These are phyloP conservation scores for Saccharum hybrid DNA, from an alignment of 202 grass and related monocot species.

Conservation along the genomic window DNA sequence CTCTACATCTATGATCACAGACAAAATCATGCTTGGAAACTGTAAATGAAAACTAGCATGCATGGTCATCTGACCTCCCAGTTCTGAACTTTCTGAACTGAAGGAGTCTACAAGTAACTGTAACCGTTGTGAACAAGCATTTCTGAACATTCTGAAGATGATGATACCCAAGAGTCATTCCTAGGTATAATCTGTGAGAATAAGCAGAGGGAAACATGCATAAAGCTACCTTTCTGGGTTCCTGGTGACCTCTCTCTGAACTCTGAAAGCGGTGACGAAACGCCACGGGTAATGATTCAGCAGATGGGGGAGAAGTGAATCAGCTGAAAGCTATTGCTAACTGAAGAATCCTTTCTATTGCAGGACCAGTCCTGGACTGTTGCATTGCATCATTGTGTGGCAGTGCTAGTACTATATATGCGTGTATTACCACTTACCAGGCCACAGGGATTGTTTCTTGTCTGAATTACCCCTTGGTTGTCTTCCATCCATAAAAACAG, in stretches of 20 bases:
- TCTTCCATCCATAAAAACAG: slow-evolving; percentile 17
- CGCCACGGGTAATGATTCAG: slow-evolving; percentile 24
- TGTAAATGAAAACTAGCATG: slow-evolving; percentile 8
- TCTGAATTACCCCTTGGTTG: slow-evolving; percentile 45
- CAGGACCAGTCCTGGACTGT: slow-evolving; percentile 1
- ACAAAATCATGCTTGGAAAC: not conserved
- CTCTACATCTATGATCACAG: not conserved
- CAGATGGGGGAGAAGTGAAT: slow-evolving; percentile 51
- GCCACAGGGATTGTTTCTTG: slow-evolving; percentile 18
- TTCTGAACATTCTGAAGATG: not conserved
- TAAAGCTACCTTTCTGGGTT: slow-evolving; percentile 53
- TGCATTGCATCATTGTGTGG: slow-evolving; percentile 34
- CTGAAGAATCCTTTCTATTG: slow-evolving; percentile 66
- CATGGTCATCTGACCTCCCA: not conserved
- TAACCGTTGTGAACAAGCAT: not conserved
- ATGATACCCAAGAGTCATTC: not conserved
- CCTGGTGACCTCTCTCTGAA: slow-evolving; percentile 49
- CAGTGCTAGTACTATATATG: slow-evolving; percentile 23
- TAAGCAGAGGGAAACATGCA: slow-evolving; percentile 33
- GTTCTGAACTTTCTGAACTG: not conserved
- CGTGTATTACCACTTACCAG: not conserved
- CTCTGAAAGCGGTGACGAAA: slow-evolving; percentile 51
- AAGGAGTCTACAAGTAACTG: not conserved
- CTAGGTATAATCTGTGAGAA: slow-evolving; percentile 36
- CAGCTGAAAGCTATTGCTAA: slow-evolving; percentile 85